Evolutionary conservation across 352 stramenopile genomes (phyloP).

Genomic region (Pythium brassicae): DNA sequence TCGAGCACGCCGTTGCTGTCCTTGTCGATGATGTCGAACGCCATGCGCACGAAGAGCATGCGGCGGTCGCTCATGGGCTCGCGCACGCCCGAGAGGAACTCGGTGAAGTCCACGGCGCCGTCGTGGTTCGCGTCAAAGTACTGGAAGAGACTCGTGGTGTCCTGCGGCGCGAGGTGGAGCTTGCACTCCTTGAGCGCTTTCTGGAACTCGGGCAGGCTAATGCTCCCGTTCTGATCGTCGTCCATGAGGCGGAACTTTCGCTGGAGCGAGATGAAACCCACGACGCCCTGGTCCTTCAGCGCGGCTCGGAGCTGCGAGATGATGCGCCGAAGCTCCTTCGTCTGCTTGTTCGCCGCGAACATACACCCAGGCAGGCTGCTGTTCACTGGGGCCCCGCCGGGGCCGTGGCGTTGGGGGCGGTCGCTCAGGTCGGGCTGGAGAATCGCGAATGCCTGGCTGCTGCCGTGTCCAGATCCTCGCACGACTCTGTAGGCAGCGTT

Average conservation of each 20-base stretch:
- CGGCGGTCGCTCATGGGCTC: conserved; percentile 80
- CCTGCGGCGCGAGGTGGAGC: conserved; percentile 41
- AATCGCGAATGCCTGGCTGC: conserved; percentile 52
- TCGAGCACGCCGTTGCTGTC: conserved; percentile 72
- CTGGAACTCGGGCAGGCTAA: conserved; percentile 78
- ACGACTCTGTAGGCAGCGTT: conserved; percentile 14
- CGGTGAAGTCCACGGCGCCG: conserved; percentile 72
- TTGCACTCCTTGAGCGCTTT: conserved; percentile 51
- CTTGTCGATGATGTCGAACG: conserved; percentile 86
- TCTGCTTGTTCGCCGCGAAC: conserved; percentile 33
- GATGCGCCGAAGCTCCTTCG: conserved; percentile 58
- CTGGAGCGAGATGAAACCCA: conserved; percentile 72
- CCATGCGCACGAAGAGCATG: conserved; percentile 75
- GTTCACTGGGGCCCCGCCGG: background rate
- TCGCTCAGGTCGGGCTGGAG: conserved; percentile 56
- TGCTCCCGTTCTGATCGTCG: conserved; percentile 57
- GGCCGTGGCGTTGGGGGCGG: conserved; percentile 18
- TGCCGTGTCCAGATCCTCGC: conserved; percentile 40
- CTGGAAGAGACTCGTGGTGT: conserved; percentile 68
- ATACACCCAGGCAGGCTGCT: conserved; percentile 2
- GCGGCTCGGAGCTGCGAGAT: conserved; percentile 42
- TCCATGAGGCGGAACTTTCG: conserved; percentile 75
- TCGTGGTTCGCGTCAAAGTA: conserved; percentile 86
- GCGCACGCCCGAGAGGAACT: conserved; percentile 82
- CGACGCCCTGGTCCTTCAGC: conserved; percentile 60